phyloP scores from a whole-genome alignment of 169 alveolate genomes.

The Neospora caninum region DNA sequence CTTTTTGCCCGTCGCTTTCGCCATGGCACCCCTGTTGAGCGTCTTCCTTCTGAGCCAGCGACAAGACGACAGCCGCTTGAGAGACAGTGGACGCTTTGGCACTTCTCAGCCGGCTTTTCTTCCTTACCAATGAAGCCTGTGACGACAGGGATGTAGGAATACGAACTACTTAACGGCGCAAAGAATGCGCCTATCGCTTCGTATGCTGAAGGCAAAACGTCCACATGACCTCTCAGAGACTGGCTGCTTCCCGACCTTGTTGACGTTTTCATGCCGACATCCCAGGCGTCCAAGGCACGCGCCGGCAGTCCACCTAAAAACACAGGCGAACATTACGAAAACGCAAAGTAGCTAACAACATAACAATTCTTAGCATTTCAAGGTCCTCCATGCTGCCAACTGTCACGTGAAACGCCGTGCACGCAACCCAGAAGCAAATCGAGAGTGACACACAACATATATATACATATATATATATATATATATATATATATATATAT shows the following conservation, averaged over 20 bases:
- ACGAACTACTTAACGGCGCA: slow-evolving; percentile 37
- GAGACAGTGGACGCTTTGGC: too few species aligned
- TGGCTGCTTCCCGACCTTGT: slow-evolving; percentile 1
- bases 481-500: neutral
- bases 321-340: neutral
- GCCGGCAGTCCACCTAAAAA: neutral
- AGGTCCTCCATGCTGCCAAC: neutral
- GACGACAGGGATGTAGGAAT: slow-evolving; percentile 64
- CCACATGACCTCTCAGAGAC: neutral
- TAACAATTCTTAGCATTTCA: neutral
- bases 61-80: too few species aligned
- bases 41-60: too few species aligned
- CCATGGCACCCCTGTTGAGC: too few species aligned
- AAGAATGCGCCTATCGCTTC: slow-evolving; percentile 48
- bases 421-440: too few species aligned
- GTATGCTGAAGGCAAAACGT: neutral
- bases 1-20: too few species aligned
- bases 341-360: neutral
- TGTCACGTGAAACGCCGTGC: too few species aligned
- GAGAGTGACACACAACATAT: neutral
- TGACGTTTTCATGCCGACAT: neutral
- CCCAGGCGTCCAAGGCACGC: neutral
- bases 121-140: slow-evolving; percentile 71
- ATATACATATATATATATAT: neutral
- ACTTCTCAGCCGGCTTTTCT: neutral